Evolutionary conservation across 345 rosid species (phyloP).

Genomic region (Eucalyptus marginata): DNA sequence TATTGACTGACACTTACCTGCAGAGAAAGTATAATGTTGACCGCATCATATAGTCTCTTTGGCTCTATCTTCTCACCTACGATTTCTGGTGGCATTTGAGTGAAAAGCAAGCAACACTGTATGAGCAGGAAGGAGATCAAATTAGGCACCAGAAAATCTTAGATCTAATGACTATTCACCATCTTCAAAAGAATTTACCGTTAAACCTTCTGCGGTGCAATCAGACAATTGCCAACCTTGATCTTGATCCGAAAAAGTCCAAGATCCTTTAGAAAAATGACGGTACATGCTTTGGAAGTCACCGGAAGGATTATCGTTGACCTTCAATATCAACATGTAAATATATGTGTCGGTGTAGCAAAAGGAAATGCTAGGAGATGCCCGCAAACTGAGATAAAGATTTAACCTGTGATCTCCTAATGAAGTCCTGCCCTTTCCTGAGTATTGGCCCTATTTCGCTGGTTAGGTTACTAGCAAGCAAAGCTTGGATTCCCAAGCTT

Average conservation of each 20-base stretch:
- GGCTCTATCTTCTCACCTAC: slow-evolving; percentile 25
- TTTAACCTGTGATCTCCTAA: slow-evolving; percentile 39
- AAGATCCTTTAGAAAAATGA: slow-evolving; percentile 16
- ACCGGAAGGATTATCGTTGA: slow-evolving; percentile 14
- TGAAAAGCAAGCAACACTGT: slow-evolving; percentile 26
- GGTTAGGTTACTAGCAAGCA: slow-evolving; percentile 16
- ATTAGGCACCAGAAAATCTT: background rate
- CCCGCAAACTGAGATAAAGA: background rate
- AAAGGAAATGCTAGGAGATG: background rate
- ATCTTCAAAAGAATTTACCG: background rate
- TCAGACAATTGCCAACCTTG: slow-evolving; percentile 26
- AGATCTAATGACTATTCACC: background rate
- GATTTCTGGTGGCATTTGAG: slow-evolving; percentile 9
- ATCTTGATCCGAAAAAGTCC: slow-evolving; percentile 24
- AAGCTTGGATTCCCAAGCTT: slow-evolving; percentile 21
- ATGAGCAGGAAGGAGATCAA: background rate
- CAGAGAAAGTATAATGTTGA: slow-evolving; percentile 19
- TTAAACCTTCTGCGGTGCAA: slow-evolving; percentile 21
- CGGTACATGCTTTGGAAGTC: slow-evolving; percentile 13
- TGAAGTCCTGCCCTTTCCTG: slow-evolving; percentile 14
- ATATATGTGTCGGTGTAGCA: background rate
- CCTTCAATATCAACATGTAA: background rate
- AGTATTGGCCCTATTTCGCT: slow-evolving; percentile 19
- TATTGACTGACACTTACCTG: slow-evolving; percentile 5
- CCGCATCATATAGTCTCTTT: slow-evolving; percentile 21